Evolutionary conservation across 1,284 basidiomycete species (phyloP).

Genomic region (Takashimella tepidaria): DNA sequence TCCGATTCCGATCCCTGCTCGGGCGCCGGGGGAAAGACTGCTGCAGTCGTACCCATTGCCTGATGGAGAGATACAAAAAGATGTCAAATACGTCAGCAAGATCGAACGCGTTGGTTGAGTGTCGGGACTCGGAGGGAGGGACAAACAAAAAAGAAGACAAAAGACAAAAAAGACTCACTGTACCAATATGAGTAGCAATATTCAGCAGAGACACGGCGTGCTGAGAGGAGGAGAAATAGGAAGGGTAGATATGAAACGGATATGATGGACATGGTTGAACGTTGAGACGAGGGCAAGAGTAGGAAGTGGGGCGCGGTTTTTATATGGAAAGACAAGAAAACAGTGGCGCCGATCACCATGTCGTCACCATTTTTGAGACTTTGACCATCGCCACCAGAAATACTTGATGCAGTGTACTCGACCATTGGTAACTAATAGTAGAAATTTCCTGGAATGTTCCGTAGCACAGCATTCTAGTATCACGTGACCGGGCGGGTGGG

Average conservation of each 20-base stretch:
- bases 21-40: slow-evolving; percentile 27
- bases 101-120: too few species aligned
- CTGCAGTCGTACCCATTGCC: slow-evolving; percentile 21
- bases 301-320: neutral
- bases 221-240: neutral
- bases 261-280: neutral
- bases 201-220: neutral
- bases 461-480: too few species aligned
- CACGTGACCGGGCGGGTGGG: too few species aligned
- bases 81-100: neutral
- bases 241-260: neutral
- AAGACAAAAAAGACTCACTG: neutral
- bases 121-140: too few species aligned
- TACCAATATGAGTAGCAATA: neutral
- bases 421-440: too few species aligned
- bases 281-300: neutral
- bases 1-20: slow-evolving; percentile 40
- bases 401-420: too few species aligned
- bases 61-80: neutral
- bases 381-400: too few species aligned
- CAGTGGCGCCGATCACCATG: too few species aligned
- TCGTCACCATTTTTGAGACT: too few species aligned
- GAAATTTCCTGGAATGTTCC: too few species aligned
- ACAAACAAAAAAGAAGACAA: too few species aligned
- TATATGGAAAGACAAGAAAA: too few species aligned